A percentile compares a stretch with the other conserved stretches of the same genome.
These are phyloP conservation scores for Trichomonas vaginalis DNA, from an alignment of 208 protist species.

Conservation along the genomic window DNA sequence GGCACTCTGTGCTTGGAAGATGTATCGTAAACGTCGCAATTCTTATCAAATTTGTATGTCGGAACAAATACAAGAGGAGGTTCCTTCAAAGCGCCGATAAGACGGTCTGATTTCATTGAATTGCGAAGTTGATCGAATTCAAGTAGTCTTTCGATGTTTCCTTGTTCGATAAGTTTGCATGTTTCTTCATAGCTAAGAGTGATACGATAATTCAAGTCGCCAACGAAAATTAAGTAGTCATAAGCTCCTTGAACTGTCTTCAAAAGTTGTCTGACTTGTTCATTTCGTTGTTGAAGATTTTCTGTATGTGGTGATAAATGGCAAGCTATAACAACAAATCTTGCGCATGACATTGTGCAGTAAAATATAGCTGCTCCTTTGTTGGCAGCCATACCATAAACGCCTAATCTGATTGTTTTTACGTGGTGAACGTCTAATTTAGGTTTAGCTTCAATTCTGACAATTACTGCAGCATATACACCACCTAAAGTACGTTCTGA, in stretches of 20 bases:
- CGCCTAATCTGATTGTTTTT: neutral
- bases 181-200: neutral
- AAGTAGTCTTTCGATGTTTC: neutral
- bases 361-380: neutral
- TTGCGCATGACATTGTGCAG: neutral
- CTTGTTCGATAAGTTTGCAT: neutral
- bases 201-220: neutral
- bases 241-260: neutral
- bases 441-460: neutral
- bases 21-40: slow-evolving; percentile 27
- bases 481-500: neutral
- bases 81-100: slow-evolving; percentile 30
- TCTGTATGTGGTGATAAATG: neutral
- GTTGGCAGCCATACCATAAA: neutral
- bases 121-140: neutral
- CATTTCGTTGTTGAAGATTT: neutral
- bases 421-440: neutral
- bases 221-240: neutral
- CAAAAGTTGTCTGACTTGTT: neutral
- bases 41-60: slow-evolving; percentile 39
- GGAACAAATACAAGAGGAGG: slow-evolving; percentile 28
- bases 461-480: neutral
- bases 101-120: neutral
- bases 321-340: neutral
- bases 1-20: slow-evolving; percentile 28